Evolutionary conservation across 495 filamentous ascomycete species (phyloP).

Genomic region (Trypethelium eluteriae): DNA sequence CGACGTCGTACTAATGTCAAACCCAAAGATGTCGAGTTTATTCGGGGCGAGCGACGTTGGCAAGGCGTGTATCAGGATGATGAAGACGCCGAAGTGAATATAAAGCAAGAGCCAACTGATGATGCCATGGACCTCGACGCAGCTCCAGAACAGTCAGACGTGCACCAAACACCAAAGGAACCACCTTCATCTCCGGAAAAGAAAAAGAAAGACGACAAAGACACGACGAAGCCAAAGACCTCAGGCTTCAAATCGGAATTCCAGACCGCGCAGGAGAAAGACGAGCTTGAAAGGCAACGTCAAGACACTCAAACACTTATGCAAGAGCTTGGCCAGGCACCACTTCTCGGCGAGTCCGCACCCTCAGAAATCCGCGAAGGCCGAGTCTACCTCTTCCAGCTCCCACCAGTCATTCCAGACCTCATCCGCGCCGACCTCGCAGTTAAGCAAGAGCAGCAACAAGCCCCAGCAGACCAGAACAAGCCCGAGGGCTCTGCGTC

Average conservation of each 20-base stretch:
- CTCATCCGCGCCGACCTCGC: conserved; percentile 30
- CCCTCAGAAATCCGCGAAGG: conserved; percentile 2
- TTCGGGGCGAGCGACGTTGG: conserved; percentile 26
- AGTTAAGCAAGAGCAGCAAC: conserved; percentile 33
- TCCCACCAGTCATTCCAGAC: conserved; percentile 53
- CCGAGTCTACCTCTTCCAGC: conserved; percentile 56
- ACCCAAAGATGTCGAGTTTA: conserved; percentile 33
- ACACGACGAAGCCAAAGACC: conserved; percentile 19
- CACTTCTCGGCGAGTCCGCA: not conserved
- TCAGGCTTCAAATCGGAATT: not conserved
- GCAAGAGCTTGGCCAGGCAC: conserved; percentile 39
- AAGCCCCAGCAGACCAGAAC: conserved; percentile 8
- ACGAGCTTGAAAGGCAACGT: conserved; percentile 14
- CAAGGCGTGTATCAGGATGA: conserved; percentile 41
- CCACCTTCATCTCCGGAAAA: conserved; percentile 30
- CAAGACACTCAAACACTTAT: conserved; percentile 29
- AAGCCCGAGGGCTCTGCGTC: not conserved
- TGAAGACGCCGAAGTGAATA: conserved; percentile 25
- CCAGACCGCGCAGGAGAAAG: conserved; percentile 6
- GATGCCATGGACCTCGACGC: conserved; percentile 21
- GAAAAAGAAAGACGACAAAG: conserved; percentile 37
- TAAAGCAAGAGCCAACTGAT: conserved; percentile 31
- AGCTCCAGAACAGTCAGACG: conserved; percentile 5
- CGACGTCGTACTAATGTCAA: conserved; percentile 15
- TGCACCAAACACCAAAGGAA: conserved; percentile 9